Evolutionary conservation across 345 rosid genomes (phyloP).

Genomic region (Moricandia arvensis): DNA sequence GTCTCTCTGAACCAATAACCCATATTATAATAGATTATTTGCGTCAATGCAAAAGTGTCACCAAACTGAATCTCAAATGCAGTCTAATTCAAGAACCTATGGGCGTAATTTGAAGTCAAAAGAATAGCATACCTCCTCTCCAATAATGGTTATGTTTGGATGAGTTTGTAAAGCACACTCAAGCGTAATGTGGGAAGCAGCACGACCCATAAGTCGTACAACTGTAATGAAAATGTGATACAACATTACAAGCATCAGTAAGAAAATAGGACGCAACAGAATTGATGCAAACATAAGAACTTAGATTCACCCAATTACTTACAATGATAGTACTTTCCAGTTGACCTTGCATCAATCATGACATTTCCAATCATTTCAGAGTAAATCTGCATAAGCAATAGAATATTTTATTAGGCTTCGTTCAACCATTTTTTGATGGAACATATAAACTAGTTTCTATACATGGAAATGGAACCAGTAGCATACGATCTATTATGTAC

Average conservation of each 20-base stretch:
- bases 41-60: background rate
- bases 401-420: background rate
- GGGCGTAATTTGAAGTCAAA: background rate
- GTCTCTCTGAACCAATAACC: background rate
- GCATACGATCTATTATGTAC: background rate
- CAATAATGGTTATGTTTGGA: constrained; percentile 89
- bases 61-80: constrained; percentile 5
- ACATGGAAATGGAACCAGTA: background rate
- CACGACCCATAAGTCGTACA: constrained; percentile 99
- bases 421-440: background rate
- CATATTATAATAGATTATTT: background rate
- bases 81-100: background rate
- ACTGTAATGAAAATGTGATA: constrained; percentile 48
- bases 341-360: constrained; percentile 97
- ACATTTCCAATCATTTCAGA: constrained; percentile 99
- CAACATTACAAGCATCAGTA: constrained; percentile 13
- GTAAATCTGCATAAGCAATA: constrained; percentile 61
- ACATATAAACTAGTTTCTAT: constrained; percentile 1
- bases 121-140: constrained; percentile 77
- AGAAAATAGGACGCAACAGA: background rate
- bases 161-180: constrained; percentile 99
- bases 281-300: background rate
- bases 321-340: constrained; percentile 98
- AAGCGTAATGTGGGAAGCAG: constrained; percentile 97
- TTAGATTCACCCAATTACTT: constrained; percentile 35